These are phyloP conservation scores for Penicillium brasilianum DNA, from an alignment of 2,329 filamentous ascomycete genomes.

Conservation along the genomic window DNA sequence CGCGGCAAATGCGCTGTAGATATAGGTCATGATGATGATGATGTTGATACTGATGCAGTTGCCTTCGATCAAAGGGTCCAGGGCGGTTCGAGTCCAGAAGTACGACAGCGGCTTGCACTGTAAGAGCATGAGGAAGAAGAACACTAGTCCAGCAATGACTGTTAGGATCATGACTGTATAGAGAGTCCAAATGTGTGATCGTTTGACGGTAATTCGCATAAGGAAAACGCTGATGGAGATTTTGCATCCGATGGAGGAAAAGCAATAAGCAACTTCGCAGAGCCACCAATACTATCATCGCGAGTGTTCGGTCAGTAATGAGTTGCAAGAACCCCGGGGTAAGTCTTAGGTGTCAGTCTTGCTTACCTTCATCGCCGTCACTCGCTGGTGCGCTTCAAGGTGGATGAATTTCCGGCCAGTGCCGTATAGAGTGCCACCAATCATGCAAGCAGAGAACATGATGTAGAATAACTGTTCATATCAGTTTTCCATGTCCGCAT, in stretches of 20 bases:
- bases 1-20: conserved; percentile 41
- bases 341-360: background rate
- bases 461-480: conserved; percentile 29
- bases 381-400: conserved; percentile 24
- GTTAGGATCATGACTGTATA: conserved; percentile 52
- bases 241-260: conserved; percentile 55
- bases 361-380: conserved; percentile 36
- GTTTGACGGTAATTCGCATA: conserved; percentile 55
- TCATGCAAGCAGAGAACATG: conserved; percentile 39
- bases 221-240: conserved; percentile 60
- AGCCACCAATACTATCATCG: conserved; percentile 53
- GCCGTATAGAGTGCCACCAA: conserved; percentile 38
- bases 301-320: background rate
- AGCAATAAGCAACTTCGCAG: conserved; percentile 58
- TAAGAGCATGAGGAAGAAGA: conserved; percentile 59
- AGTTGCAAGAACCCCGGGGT: background rate
- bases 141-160: conserved; percentile 52
- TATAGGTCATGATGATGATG: conserved; percentile 41
- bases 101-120: conserved; percentile 58
- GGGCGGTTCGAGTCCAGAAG: conserved; percentile 52
- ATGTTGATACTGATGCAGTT: conserved; percentile 50
- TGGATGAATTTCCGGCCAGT: conserved; percentile 32
- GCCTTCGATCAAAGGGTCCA: conserved; percentile 38
- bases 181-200: conserved; percentile 54
- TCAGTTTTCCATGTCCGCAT: background rate